Conservation (phyloP, 2,329 filamentous ascomycete species). For the Pseudomassariella vexata region DNA sequence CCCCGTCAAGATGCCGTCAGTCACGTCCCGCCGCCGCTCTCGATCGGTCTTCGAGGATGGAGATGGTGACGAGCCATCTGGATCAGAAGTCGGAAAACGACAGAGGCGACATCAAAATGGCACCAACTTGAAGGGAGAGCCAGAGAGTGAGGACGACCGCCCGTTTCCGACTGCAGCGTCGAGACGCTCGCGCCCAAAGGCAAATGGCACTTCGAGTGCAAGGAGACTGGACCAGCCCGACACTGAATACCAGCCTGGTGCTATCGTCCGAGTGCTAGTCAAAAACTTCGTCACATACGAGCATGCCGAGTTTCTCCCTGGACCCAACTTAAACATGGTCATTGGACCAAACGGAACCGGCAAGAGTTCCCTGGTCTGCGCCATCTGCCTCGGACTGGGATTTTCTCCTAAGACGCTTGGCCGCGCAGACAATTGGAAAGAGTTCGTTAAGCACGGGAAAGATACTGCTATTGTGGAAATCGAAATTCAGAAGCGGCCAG, state of each 20-base stretch:
- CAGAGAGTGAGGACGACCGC: slow-evolving; percentile 1
- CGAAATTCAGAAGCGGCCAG: slow-evolving; percentile 66
- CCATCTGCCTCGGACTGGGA: slow-evolving; percentile 88
- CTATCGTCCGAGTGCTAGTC: slow-evolving; percentile 82
- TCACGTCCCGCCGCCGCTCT: slow-evolving; percentile 33
- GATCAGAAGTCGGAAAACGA: slow-evolving; percentile 16
- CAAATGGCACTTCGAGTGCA: too few species aligned
- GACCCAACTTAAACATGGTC: slow-evolving; percentile 94
- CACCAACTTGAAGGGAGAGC: slow-evolving; percentile 1
- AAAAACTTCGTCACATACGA: slow-evolving; percentile 94
- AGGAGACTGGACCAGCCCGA: too few species aligned
- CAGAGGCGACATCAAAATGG: slow-evolving; percentile 5
- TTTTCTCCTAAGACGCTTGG: slow-evolving; percentile 79
- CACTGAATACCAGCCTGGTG: slow-evolving; percentile 60
- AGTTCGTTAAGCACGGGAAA: slow-evolving; percentile 89
- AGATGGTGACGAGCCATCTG: slow-evolving; percentile 25
- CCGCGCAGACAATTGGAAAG: slow-evolving; percentile 74
- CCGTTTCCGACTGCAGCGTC: too few species aligned
- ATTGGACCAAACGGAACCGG: slow-evolving; percentile 98
- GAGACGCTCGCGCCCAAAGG: too few species aligned
- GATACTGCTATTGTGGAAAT: slow-evolving; percentile 80
- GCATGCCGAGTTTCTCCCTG: slow-evolving; percentile 82
- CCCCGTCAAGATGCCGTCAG: slow-evolving; percentile 21
- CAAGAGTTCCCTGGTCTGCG: slow-evolving; percentile 95
- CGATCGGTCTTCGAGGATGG: slow-evolving; percentile 33